phyloP scores from a whole-genome alignment of 306 rosid species.

The Aeschynomene evenia region DNA sequence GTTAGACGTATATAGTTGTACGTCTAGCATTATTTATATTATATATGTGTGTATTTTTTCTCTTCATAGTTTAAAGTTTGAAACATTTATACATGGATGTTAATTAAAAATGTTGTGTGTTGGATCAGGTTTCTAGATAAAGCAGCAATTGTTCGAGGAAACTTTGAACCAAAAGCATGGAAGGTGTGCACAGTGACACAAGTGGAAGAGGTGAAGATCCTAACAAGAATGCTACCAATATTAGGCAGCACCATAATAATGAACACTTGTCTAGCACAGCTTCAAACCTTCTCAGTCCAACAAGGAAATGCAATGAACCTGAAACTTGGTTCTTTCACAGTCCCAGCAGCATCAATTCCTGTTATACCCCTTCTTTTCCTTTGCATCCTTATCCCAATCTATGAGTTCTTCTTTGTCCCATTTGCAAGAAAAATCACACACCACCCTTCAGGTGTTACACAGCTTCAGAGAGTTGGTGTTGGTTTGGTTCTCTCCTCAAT shows the following conservation, averaged over 20 bases:
- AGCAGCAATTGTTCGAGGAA: slow-evolving; percentile 58
- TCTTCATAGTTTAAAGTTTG: no score
- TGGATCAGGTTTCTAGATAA: slow-evolving; percentile 70
- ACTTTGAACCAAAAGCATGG: slow-evolving; percentile 51
- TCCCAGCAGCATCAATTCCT: slow-evolving; percentile 79
- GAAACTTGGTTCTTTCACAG: slow-evolving; percentile 51
- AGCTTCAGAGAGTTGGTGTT: slow-evolving; percentile 82
- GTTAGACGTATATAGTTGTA: no score
- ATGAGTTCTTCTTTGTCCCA: slow-evolving; percentile 77
- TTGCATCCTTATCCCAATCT: slow-evolving; percentile 58
- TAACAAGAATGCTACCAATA: slow-evolving; percentile 81
- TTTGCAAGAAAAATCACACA: slow-evolving; percentile 65
- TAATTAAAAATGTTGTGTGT: slow-evolving; percentile 14
- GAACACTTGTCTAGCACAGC: slow-evolving; percentile 95
- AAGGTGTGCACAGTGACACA: slow-evolving; percentile 79
- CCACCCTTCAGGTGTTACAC: slow-evolving; percentile 81
- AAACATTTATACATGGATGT: background rate
- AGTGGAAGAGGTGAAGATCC: slow-evolving; percentile 88
- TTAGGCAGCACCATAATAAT: slow-evolving; percentile 79
- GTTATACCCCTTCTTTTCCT: slow-evolving; percentile 73
- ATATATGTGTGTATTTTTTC: background rate
- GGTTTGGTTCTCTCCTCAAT: slow-evolving; percentile 65
- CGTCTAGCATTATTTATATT: no score
- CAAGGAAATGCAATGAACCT: slow-evolving; percentile 69
- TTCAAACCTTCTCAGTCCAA: slow-evolving; percentile 82